Conservation (phyloP, 2,329 filamentous ascomycete genomes). For the Trichoderma pleuroti region DNA sequence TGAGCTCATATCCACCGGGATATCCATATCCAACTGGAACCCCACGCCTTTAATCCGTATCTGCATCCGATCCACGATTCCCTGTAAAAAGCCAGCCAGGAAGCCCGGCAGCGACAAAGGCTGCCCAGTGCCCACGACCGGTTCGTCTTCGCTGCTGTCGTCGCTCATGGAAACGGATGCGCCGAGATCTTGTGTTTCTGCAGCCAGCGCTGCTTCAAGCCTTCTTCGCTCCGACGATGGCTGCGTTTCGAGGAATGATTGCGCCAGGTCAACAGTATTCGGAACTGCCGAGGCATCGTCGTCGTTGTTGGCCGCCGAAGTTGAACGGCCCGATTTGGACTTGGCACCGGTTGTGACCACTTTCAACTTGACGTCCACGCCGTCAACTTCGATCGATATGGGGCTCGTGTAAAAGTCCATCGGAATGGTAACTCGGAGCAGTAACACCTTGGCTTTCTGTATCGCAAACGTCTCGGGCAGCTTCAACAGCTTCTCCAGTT, state of each 20-base stretch:
- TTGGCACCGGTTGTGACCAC: slow-evolving; percentile 39
- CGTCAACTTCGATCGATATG: slow-evolving; percentile 77
- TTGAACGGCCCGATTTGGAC: slow-evolving; percentile 42
- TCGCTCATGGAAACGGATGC: slow-evolving; percentile 60
- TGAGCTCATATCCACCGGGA: slow-evolving; percentile 48
- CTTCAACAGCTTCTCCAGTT: slow-evolving; percentile 70
- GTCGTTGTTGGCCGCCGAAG: slow-evolving; percentile 28
- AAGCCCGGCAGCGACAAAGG: slow-evolving; percentile 66
- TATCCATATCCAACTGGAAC: slow-evolving; percentile 61
- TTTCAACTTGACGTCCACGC: slow-evolving; percentile 67
- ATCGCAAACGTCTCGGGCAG: slow-evolving; percentile 71
- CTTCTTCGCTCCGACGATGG: slow-evolving; percentile 61
- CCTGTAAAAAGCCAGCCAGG: slow-evolving; percentile 68
- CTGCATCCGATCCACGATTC: slow-evolving; percentile 68
- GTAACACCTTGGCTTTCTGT: slow-evolving; percentile 68
- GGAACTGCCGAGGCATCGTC: slow-evolving; percentile 49
- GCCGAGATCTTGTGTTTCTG: slow-evolving; percentile 59
- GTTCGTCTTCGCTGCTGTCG: slow-evolving; percentile 60
- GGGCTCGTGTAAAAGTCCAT: slow-evolving; percentile 84
- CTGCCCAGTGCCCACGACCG: slow-evolving; percentile 64
- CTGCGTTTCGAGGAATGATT: slow-evolving; percentile 74
- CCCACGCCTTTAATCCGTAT: slow-evolving; percentile 62
- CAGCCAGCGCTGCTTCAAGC: slow-evolving; percentile 65
- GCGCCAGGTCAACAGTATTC: slow-evolving; percentile 68
- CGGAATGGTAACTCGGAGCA: slow-evolving; percentile 78